phyloP scores from a whole-genome alignment of 2,329 filamentous ascomycete species.

The Colletotrichum sp. region DNA sequence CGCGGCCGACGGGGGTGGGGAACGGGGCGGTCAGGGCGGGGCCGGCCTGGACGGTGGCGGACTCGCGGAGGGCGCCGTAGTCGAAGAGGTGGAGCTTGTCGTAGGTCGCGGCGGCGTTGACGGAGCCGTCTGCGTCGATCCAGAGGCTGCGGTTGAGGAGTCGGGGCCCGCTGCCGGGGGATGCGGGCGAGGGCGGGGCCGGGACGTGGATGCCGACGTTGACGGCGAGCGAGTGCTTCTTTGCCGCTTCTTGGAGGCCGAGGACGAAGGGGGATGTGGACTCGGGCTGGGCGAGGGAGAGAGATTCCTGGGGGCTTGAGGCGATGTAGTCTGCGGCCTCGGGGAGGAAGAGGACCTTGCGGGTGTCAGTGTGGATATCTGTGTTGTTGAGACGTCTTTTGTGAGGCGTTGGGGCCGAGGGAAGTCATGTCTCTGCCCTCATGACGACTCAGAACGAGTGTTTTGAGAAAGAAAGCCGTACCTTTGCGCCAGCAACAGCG shows the following conservation, averaged over 20 bases:
- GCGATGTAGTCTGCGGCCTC: conserved; percentile 93
- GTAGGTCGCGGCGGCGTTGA: conserved; percentile 59
- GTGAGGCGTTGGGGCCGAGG: not conserved
- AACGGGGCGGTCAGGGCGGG: conserved; percentile 70
- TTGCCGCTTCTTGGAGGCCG: conserved; percentile 74
- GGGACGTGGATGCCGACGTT: conserved; percentile 90
- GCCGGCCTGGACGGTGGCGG: conserved; percentile 71
- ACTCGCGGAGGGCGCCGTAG: conserved; percentile 56
- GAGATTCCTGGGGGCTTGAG: conserved; percentile 67
- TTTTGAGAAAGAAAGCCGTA: conserved; percentile 35
- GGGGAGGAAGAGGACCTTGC: conserved; percentile 84
- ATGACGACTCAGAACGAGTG: not conserved
- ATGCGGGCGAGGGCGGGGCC: conserved; percentile 42
- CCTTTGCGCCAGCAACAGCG: conserved; percentile 77
- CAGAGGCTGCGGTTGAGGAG: conserved; percentile 60
- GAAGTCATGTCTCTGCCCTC: not conserved
- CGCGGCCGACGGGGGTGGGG: conserved; percentile 71
- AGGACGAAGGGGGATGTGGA: conserved; percentile 73
- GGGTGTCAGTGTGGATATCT: not conserved
- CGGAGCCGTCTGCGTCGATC: conserved; percentile 48
- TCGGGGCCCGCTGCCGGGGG: conserved; percentile 28
- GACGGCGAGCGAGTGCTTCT: conserved; percentile 68
- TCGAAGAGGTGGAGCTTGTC: conserved; percentile 91
- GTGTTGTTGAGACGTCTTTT: not conserved
- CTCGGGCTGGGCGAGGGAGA: conserved; percentile 73